A percentile compares a stretch with the other conserved stretches of the same genome.
Evolutionary conservation across 768 basidiomycete species (phyloP).

Genomic region (Hemileccinum impolitum): DNA sequence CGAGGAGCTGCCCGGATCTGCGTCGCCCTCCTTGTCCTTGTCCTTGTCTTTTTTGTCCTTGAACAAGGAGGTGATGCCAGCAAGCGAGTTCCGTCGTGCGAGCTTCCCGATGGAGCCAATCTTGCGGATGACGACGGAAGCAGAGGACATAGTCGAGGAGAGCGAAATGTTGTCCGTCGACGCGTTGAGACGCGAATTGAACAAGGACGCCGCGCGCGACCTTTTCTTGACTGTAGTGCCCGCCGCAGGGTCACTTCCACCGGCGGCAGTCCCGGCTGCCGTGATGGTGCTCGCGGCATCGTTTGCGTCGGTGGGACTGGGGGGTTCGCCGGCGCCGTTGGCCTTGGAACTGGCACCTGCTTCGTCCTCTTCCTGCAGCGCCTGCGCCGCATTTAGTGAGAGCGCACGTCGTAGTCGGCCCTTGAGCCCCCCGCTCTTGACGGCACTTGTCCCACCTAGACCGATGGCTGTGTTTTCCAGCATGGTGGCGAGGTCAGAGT

Average conservation of each 20-base stretch:
- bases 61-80: slow-evolving; percentile 90
- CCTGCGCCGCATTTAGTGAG: slow-evolving; percentile 55
- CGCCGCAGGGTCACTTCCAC: slow-evolving; percentile 18
- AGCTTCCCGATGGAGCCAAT: slow-evolving; percentile 88
- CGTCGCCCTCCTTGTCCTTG: slow-evolving; percentile 40
- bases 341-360: slow-evolving; percentile 9
- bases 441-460: slow-evolving; percentile 27
- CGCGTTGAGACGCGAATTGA: slow-evolving; percentile 85
- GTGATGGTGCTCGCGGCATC: slow-evolving; percentile 37
- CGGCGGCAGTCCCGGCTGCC: slow-evolving; percentile 23
- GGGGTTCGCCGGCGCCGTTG: slow-evolving; percentile 32
- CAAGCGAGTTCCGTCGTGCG: slow-evolving; percentile 82
- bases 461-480: slow-evolving; percentile 41
- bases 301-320: slow-evolving; percentile 22
- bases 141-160: slow-evolving; percentile 89
- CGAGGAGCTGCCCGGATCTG: slow-evolving; percentile 23
- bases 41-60: slow-evolving; percentile 70
- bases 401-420: slow-evolving; percentile 72
- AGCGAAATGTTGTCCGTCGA: slow-evolving; percentile 95
- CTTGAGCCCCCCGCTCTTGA: slow-evolving; percentile 70
- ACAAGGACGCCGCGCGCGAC: slow-evolving; percentile 68
- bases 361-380: slow-evolving; percentile 48
- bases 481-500: slow-evolving; percentile 64
- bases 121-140: slow-evolving; percentile 95
- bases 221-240: slow-evolving; percentile 56